phyloP scores from a whole-genome alignment of 345 rosid genomes.

The Salix koriyanagi region DNA sequence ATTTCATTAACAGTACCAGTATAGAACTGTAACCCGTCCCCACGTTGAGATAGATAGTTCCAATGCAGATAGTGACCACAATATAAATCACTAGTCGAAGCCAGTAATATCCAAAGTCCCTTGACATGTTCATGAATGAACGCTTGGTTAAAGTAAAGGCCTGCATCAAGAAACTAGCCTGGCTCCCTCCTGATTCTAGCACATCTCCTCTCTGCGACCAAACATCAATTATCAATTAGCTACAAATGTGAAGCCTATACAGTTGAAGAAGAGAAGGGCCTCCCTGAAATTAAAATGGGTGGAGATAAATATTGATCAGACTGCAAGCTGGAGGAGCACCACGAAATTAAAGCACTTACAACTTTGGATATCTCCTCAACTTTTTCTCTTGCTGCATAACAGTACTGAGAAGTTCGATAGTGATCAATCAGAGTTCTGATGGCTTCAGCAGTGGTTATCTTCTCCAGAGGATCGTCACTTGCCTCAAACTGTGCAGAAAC shows the following conservation, averaged over 20 bases:
- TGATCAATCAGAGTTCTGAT: conserved; percentile 53
- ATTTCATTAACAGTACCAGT: conserved; percentile 44
- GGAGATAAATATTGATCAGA: not conserved
- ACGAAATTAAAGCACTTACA: conserved; percentile 41
- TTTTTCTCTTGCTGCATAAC: conserved; percentile 54
- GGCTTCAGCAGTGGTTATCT: conserved; percentile 81
- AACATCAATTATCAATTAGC: not conserved
- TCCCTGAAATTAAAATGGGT: no score
- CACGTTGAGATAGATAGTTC: conserved; percentile 78
- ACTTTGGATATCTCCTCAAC: conserved; percentile 82
- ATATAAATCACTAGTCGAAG: conserved; percentile 80
- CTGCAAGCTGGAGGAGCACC: not conserved
- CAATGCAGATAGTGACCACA: conserved; percentile 78
- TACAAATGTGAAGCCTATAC: not conserved
- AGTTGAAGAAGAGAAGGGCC: not conserved
- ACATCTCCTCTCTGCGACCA: conserved; percentile 78
- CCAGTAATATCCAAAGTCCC: conserved; percentile 98
- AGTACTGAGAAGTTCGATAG: conserved; percentile 66
- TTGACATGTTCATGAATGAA: conserved; percentile 85
- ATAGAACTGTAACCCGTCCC: conserved; percentile 83
- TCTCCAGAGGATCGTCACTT: conserved; percentile 77
- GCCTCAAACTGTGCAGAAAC: conserved; percentile 48
- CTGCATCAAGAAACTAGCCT: conserved; percentile 91
- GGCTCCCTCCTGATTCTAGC: conserved; percentile 89
- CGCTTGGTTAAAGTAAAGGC: conserved; percentile 75